These are phyloP conservation scores for Tephrocybe sp. DNA, from an alignment of 768 basidiomycete species.

Conservation along the genomic window DNA sequence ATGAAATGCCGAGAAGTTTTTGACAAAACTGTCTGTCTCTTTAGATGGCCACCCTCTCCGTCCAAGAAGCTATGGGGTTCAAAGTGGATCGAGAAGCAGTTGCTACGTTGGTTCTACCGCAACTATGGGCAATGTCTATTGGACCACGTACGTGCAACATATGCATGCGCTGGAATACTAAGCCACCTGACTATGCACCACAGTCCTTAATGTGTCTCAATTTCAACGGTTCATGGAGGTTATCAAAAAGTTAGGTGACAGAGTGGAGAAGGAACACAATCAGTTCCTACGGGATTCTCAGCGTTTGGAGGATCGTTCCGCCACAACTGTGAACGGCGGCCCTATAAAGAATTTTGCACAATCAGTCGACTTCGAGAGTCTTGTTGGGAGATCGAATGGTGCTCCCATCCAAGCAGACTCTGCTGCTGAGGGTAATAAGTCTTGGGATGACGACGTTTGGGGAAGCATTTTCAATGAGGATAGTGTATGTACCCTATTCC, in stretches of 20 bases:
- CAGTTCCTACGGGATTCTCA: slow-evolving; percentile 93
- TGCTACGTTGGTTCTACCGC: slow-evolving; percentile 83
- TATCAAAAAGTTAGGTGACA: slow-evolving; percentile 71
- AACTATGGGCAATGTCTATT: slow-evolving; percentile 97
- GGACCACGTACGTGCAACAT: slow-evolving; percentile 67
- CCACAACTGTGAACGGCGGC: slow-evolving; percentile 42
- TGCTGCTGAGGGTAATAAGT: slow-evolving; percentile 31
- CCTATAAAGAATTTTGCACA: slow-evolving; percentile 36
- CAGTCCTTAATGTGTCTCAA: slow-evolving; percentile 80
- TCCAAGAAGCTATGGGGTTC: slow-evolving; percentile 95
- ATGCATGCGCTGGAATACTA: too few relatives aligned
- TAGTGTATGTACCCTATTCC: slow-evolving; percentile 19
- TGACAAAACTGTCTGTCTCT: background rate
- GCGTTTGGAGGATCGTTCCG: slow-evolving; percentile 78
- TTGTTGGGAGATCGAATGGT: slow-evolving; percentile 62
- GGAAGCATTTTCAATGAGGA: slow-evolving; percentile 65
- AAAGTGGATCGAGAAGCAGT: slow-evolving; percentile 94
- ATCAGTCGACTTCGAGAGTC: slow-evolving; percentile 80
- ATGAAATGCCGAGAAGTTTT: background rate
- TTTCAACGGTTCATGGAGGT: slow-evolving; percentile 92
- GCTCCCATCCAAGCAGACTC: slow-evolving; percentile 46
- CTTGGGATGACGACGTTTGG: slow-evolving; percentile 87
- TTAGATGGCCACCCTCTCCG: slow-evolving; percentile 82
- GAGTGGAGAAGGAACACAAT: slow-evolving; percentile 90
- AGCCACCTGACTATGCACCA: too few relatives aligned